Base-by-base conservation (phyloP, 225 moss, liverwort and hornwort genomes). In the Thuidium tamariscinum region DNA sequence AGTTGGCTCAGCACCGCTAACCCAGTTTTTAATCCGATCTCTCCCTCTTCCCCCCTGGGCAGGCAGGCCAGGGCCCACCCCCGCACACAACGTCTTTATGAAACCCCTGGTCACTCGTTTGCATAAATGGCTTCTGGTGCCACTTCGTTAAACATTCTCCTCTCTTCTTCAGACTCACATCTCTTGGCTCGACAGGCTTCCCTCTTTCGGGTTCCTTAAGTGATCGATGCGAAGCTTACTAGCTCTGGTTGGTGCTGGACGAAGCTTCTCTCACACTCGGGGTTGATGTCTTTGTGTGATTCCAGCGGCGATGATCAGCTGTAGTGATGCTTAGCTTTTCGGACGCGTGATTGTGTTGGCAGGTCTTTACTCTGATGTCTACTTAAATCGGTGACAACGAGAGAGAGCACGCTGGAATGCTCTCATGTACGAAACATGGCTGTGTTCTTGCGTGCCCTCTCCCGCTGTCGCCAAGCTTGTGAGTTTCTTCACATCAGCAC, bases 391-490 rank as follows among this genome's bases (percentile, higher is more conserved):
- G 93, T 93, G 93, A 93, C 93, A 93, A 93, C 93, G 91, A 93
- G 92, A 93, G 93, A 93, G 93, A 93, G 93, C 93, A 93, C 93
- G 93, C 90, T 88, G 83, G 93, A 93, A 93, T 91, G 89, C 87
- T 79, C 72, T 71, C 86, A 85, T 93, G 91, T 80, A 81, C 30
- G 32, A 59, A 70, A 80, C 91, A 71, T 90, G 91, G 82, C 61
- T 76, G 90, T 90, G 85, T 88, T 90, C 93, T 88, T 88, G 93
- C 93, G 91, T 93, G 91, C 91, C 71, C 89, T 90, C 86, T 88
- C 90, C 85, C 91, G 93, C 86, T 91, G 93, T 90, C 93, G 88
- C 85, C 90, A 85, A 86, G 49, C 81, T 89, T 82, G 85, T 64
- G 51, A 86, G 72, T 56, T 39, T 26, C 44, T 61, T 67, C 39